Evolutionary conservation across 2,329 filamentous ascomycete species (phyloP), one percentile per base, ranked within the genome.

Genomic region (Calonectria multiphialidica): DNA sequence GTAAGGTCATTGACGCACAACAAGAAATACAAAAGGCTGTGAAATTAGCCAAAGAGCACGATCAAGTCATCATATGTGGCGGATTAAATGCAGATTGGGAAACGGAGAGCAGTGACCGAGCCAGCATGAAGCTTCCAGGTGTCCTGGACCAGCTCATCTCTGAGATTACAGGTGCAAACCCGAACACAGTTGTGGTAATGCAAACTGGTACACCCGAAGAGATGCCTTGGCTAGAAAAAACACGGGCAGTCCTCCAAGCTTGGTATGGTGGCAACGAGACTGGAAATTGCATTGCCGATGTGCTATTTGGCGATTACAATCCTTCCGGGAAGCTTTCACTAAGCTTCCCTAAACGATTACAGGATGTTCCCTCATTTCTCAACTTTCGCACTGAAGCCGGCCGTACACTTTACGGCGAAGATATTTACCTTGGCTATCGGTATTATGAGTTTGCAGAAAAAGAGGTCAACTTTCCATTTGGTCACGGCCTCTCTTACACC

Each of bases 321-420:
- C 53, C 53, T 18, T 59, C 53, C 3, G 53, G 33, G 9, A 59
- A 59, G 7, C 35, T 59, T 16, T 40, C 53, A 18, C 35, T 59
- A 16, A 59, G 33, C 15, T 59, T 59, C 37, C 53, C 53, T 2
- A 59, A 59, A 12, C 53, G 53, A 7, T 10, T 59, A 15, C 45
- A 65, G 16, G 62, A 65, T 42, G 45, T 50, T 13, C 62, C 62
- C 15, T 49, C 62, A 2, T 65, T 28, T 12, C 45, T 65, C 30
- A 65, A 65, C 44, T 65, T 50, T 33, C 44, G 62, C 21, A 42
- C 62, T n/a, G 62, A 50, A 37, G 62, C 45, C n/a, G 62, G 62
- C 33, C 62, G 62, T 21, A 40, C 37, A 7, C 21, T 65, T 5
- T 65, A 65, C 7, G 45, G 62, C 15, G 62, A 65, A 28, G 62